These are phyloP conservation scores for Pseudogymnoascus sp. DNA, from an alignment of 2,329 filamentous ascomycete species.

Conservation along the genomic window DNA sequence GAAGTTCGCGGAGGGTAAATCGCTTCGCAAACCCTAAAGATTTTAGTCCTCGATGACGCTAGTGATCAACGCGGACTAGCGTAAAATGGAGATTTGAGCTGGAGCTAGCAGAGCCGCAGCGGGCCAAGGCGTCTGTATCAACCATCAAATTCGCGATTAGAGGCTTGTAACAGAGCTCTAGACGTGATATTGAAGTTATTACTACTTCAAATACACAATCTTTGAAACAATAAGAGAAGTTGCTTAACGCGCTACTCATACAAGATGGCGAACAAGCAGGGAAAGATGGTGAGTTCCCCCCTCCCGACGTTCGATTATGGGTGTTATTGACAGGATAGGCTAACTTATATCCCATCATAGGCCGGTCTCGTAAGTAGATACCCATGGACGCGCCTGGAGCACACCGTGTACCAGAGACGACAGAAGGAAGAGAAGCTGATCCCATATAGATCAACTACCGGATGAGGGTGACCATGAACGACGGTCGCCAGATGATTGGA, in stretches of 20 bases:
- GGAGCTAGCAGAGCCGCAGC: conserved; percentile 12
- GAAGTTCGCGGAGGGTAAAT: conserved; percentile 11
- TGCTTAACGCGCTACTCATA: conserved; percentile 31
- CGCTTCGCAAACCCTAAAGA: conserved; percentile 12
- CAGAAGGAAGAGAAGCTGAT: neutral
- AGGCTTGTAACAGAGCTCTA: conserved; percentile 14
- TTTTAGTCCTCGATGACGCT: conserved; percentile 4
- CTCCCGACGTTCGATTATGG: conserved; percentile 32
- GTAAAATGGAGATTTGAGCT: conserved; percentile 8
- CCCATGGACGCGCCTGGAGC: conserved; percentile 10
- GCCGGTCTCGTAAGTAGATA: conserved; percentile 60
- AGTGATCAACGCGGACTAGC: neutral
- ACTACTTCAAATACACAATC: conserved; percentile 28
- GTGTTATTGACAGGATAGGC: conserved; percentile 48
- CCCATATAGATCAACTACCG: conserved; percentile 89
- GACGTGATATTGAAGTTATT: conserved; percentile 26
- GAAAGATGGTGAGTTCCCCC: conserved; percentile 85
- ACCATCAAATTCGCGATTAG: conserved; percentile 12
- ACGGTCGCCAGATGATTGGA: conserved; percentile 92
- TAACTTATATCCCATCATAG: conserved; percentile 51
- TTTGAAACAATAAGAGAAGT: conserved; percentile 33
- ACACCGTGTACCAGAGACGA: neutral
- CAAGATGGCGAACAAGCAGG: conserved; percentile 84
- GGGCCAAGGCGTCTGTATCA: conserved; percentile 1
- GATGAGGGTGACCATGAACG: conserved; percentile 93